Conservation (phyloP, 192 early-diverging fungal genomes). For the Radiomyces spectabilis region DNA sequence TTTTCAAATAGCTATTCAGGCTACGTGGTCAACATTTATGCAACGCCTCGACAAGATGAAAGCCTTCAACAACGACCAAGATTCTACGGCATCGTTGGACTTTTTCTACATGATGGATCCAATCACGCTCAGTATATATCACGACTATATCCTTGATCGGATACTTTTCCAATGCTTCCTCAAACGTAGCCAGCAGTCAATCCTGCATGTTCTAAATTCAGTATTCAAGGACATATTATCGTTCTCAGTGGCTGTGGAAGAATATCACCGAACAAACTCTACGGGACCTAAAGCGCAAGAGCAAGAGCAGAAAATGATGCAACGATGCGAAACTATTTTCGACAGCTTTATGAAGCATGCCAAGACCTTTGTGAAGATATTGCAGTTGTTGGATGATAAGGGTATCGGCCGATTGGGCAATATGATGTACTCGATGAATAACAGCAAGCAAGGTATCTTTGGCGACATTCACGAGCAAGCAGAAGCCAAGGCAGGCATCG, state of each 20-base stretch:
- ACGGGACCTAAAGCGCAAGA: too few species aligned
- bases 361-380: conserved; percentile 28
- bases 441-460: background rate
- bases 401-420: conserved; percentile 19
- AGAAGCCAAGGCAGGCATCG: conserved; percentile 10
- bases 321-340: conserved; percentile 5
- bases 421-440: background rate
- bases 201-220: conserved; percentile 29
- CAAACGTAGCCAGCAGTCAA: conserved; percentile 33
- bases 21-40: conserved; percentile 40
- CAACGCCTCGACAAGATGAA: conserved; percentile 15
- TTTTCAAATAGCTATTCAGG: conserved; percentile 29
- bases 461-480: conserved; percentile 10
- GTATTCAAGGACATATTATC: conserved; percentile 26
- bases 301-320: conserved; percentile 10
- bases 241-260: conserved; percentile 1
- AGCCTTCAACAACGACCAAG: too few species aligned
- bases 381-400: conserved; percentile 30
- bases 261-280: background rate
- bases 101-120: conserved; percentile 33
- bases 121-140: conserved; percentile 29
- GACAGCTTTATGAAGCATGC: conserved; percentile 27
- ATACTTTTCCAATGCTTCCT: conserved; percentile 38
- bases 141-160: conserved; percentile 38
- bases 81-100: too few species aligned